Conservation (phyloP, 2,329 filamentous ascomycete genomes). For the Acarospora socialis region DNA sequence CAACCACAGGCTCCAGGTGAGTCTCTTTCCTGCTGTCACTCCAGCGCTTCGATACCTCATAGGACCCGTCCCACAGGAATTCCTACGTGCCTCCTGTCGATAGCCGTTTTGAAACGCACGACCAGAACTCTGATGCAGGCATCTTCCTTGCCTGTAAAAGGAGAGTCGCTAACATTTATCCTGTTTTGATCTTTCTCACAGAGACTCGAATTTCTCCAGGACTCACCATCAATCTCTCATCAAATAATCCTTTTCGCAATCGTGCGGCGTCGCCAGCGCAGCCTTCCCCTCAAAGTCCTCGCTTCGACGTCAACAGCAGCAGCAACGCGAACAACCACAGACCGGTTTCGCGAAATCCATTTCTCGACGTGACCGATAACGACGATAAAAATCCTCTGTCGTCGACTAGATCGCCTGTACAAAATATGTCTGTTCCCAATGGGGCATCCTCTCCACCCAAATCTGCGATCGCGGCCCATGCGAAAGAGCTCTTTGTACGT, state of each 20-base stretch:
- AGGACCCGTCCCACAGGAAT: too few relatives aligned
- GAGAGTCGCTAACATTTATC: too few relatives aligned
- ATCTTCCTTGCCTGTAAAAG: too few relatives aligned
- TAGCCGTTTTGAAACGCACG: too few relatives aligned
- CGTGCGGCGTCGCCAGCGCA: constrained; percentile 27
- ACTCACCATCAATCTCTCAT: constrained; percentile 17
- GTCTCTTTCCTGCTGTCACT: too few relatives aligned
- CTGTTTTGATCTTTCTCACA: too few relatives aligned
- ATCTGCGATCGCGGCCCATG: constrained; percentile 31
- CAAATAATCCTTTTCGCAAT: constrained; percentile 38
- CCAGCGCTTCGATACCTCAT: too few relatives aligned
- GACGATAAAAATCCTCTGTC: constrained; percentile 9
- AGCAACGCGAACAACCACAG: constrained; percentile 23
- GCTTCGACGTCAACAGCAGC: constrained; percentile 12
- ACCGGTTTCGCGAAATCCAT: constrained; percentile 47
- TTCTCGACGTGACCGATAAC: constrained; percentile 37
- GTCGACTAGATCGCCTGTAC: constrained; percentile 24
- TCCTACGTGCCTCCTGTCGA: too few relatives aligned
- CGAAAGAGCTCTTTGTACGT: constrained; percentile 48
- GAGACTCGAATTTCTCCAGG: constrained; percentile 6
- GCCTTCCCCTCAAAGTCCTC: constrained; percentile 15
- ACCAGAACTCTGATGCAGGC: too few relatives aligned
- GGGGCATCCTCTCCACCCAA: constrained; percentile 22
- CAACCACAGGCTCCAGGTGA: too few relatives aligned
- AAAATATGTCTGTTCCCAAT: constrained; percentile 23